Conservation (phyloP, 2,329 filamentous ascomycete species). For the Fusarium brevicatenulatum region DNA sequence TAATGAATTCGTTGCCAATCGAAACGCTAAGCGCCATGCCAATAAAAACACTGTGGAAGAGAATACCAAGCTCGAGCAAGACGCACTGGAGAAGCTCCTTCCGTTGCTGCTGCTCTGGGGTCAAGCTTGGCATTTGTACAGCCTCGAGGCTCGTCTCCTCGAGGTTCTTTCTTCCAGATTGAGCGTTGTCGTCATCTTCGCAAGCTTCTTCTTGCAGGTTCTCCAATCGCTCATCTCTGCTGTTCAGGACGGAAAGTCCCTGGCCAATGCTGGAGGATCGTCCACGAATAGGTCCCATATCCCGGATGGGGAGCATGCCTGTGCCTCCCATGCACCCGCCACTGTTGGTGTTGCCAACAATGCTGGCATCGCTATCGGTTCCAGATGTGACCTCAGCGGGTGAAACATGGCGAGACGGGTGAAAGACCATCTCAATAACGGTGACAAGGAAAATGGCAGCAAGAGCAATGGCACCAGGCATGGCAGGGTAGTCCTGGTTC, state of each 20-base stretch:
- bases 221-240: conserved; percentile 28
- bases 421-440: conserved; percentile 78
- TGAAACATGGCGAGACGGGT: conserved; percentile 52
- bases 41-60: conserved; percentile 75
- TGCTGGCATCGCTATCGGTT: not conserved
- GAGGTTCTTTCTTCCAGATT: conserved; percentile 33
- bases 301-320: conserved; percentile 46
- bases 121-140: conserved; percentile 42
- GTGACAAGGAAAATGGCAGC: conserved; percentile 81
- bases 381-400: conserved; percentile 23
- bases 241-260: conserved; percentile 46
- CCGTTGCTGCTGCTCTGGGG: conserved; percentile 66
- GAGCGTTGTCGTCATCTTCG: conserved; percentile 26
- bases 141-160: conserved; percentile 42
- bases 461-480: conserved; percentile 85
- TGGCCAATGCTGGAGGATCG: conserved; percentile 49
- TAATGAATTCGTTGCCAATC: conserved; percentile 78
- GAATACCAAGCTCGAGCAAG: conserved; percentile 80
- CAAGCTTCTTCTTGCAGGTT: conserved; percentile 24
- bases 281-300: conserved; percentile 49
- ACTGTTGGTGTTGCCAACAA: conserved; percentile 1
- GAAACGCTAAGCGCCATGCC: conserved; percentile 85
- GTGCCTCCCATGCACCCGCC: conserved; percentile 42
- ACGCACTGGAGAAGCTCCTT: conserved; percentile 79
- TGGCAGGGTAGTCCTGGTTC: conserved; percentile 78